These are phyloP conservation scores for Aspergillus floridensis DNA, from an alignment of 2,329 filamentous ascomycete species.

Conservation along the genomic window DNA sequence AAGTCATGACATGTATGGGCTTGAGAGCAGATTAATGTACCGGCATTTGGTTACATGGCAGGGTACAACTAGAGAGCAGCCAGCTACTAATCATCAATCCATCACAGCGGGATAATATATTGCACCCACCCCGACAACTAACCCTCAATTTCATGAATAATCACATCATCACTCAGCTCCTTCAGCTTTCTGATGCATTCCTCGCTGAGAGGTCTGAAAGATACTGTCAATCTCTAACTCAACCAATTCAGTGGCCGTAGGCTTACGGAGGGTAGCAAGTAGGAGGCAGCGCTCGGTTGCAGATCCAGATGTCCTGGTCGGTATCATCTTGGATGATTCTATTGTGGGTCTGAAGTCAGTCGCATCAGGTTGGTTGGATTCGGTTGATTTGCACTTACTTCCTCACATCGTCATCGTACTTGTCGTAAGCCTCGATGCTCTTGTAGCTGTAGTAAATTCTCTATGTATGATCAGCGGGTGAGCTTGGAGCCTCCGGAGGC, in stretches of 20 bases:
- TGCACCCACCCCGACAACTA: too few relatives aligned
- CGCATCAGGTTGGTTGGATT: too few relatives aligned
- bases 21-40: too few relatives aligned
- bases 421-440: background rate
- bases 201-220: background rate
- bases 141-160: too few relatives aligned
- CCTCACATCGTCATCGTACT: background rate
- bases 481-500: too few relatives aligned
- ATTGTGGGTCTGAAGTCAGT: background rate
- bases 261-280: slow-evolving; percentile 4
- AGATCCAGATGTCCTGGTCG: background rate
- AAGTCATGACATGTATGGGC: too few relatives aligned
- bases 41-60: too few relatives aligned
- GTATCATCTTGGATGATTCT: slow-evolving; percentile 1
- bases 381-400: background rate
- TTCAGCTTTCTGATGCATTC: background rate
- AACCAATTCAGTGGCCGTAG: background rate
- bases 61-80: too few relatives aligned
- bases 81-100: too few relatives aligned
- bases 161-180: background rate
- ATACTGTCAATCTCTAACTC: background rate
- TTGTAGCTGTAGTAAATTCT: background rate
- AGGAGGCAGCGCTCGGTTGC: background rate
- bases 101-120: too few relatives aligned
- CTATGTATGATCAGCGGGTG: background rate